Conservation (phyloP, 2,329 filamentous ascomycete species). For the Lachnellula occidentalis region DNA sequence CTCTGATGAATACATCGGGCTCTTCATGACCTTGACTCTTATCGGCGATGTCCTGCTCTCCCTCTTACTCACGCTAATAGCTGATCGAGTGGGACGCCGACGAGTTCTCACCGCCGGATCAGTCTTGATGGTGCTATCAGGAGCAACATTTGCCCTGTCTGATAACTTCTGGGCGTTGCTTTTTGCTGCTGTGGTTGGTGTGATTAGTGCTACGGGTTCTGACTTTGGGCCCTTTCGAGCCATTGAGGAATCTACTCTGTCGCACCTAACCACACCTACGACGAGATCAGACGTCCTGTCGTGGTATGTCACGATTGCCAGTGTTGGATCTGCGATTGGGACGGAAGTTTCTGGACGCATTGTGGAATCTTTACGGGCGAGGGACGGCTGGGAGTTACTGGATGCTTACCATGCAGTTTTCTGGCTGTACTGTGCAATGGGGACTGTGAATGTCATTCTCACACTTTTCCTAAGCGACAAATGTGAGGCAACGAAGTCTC, state of each 20-base stretch:
- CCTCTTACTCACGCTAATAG: conserved; percentile 50
- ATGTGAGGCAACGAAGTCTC: conserved; percentile 15
- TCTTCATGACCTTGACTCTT: conserved; percentile 61
- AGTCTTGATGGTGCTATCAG: conserved; percentile 48
- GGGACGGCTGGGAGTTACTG: conserved; percentile 38
- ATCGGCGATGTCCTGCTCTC: conserved; percentile 54
- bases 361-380: conserved; percentile 43
- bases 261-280: conserved; percentile 43
- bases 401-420: conserved; percentile 52
- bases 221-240: conserved; percentile 59
- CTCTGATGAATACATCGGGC: conserved; percentile 47
- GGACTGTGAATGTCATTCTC: conserved; percentile 50
- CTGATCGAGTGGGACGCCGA: conserved; percentile 51
- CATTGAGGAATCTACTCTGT: conserved; percentile 53
- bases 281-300: conserved; percentile 50
- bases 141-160: conserved; percentile 46
- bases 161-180: conserved; percentile 54
- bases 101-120: conserved; percentile 48
- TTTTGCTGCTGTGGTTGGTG: conserved; percentile 50
- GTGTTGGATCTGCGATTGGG: conserved; percentile 54
- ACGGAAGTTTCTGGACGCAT: conserved; percentile 53
- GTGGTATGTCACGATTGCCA: conserved; percentile 55
- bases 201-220: conserved; percentile 55
- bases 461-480: conserved; percentile 42
- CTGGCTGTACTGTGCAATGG: conserved; percentile 48